Base-by-base conservation (phyloP, 2,329 filamentous ascomycete genomes). In the Ophidiomyces ophidiicola region DNA sequence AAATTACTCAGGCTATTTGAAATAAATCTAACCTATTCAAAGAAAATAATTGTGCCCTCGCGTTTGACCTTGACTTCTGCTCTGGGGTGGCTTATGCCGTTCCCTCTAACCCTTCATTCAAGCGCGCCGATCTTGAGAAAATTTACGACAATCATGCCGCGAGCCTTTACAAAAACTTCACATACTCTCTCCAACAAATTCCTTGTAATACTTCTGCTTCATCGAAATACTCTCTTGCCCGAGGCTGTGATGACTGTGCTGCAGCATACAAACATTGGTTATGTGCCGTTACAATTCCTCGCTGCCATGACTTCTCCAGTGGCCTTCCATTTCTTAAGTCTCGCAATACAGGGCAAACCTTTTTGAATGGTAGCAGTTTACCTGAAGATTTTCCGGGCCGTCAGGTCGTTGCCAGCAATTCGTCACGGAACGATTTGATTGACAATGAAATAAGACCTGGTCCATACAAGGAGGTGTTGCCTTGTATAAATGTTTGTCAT, bases 181-280 rank as follows among this genome's bases (percentile, higher is more conserved):
- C 74, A 52, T 83, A 83, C 50, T 84, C 79, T 8, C 68, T 98
- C 26, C 76, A 80, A 46, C 87, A 94, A 55, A 74, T 93, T 17
- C 77, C 83, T 10, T 98, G 90, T 67, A 78, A 94, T 51, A 80
- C 84, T 2, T 72, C 73, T 0, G 63, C 72, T 1, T 78, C 79
- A 23, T 76, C 82, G 10, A 73, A 74, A 47, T 98, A 93, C 63
- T 94, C 86, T 1, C 75, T 96, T 10, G 81, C 76, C 1, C 74
- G 78, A 29, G 74, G 62, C 49, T 98, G 90, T 66, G 60, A 66
- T 30, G 73, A 92, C 58, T 98, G 90, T 61, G 74, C 68, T 11
- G 53, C 57, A 1, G 84, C 85, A 6, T 98, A 98, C 70, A 94
- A 92, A 59, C 70, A 78, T 53, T 98, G 90, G 90, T 77, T 98